Conservation (phyloP, 345 rosid species). For the Clausena lansium region DNA sequence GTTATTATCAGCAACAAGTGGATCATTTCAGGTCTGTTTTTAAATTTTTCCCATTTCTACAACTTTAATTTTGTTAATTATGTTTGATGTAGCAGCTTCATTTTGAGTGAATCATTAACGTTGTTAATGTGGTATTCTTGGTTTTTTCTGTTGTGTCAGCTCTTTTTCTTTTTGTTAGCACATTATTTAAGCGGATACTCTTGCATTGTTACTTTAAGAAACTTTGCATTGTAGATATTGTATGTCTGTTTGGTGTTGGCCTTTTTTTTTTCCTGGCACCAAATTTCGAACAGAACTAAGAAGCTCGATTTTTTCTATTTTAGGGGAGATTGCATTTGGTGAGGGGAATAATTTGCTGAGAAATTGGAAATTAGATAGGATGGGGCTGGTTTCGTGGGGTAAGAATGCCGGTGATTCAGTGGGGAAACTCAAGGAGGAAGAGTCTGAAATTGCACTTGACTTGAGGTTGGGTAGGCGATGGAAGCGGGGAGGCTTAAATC, state of each 20-base stretch:
- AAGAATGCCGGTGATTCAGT: neutral
- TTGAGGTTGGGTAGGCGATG: slow-evolving; percentile 29
- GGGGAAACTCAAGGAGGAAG: neutral
- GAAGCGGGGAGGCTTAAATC: slow-evolving; percentile 23
- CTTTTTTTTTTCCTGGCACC: too few relatives aligned
- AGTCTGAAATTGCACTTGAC: neutral
- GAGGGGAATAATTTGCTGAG: neutral
- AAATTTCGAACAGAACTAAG: too few relatives aligned
- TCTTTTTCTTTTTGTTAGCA: too few relatives aligned
- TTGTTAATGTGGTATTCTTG: neutral
- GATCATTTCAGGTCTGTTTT: slow-evolving; percentile 86
- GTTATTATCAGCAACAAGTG: slow-evolving; percentile 98
- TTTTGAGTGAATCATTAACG: neutral
- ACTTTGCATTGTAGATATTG: too few relatives aligned
- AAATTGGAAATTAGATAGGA: neutral
- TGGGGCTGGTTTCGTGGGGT: neutral
- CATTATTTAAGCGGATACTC: too few relatives aligned
- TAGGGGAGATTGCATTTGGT: neutral
- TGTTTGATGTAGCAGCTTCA: neutral
- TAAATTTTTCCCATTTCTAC: slow-evolving; percentile 14
- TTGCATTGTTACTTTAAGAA: too few relatives aligned
- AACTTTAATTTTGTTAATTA: slow-evolving; percentile 25
- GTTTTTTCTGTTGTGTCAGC: neutral
- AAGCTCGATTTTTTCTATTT: neutral
- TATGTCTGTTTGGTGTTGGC: too few relatives aligned